Percentiles rank a stretch among this genome's conserved stretches.
These are phyloP conservation scores for Cladorrhinum sp. DNA, from an alignment of 2,329 filamentous ascomycete genomes.

Conservation along the genomic window DNA sequence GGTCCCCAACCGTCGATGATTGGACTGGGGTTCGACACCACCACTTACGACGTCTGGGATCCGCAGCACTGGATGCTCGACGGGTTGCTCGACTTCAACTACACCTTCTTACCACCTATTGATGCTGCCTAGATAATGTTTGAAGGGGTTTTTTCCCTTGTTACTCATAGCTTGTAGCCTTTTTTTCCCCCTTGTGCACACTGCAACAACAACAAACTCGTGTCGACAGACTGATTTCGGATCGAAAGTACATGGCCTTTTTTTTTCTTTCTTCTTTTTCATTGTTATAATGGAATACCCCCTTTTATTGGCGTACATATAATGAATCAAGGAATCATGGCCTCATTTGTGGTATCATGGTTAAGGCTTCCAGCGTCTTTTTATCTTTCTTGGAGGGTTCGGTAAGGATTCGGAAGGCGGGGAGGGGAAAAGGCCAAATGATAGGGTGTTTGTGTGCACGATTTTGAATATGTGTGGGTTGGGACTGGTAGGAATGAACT, in stretches of 20 bases:
- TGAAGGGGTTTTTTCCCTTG: not conserved
- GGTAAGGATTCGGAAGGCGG: not conserved
- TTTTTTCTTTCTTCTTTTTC: slow-evolving; percentile 1
- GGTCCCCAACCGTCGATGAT: slow-evolving; percentile 46
- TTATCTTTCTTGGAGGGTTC: not conserved
- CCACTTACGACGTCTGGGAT: slow-evolving; percentile 78
- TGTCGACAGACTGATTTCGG: not conserved
- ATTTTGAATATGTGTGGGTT: no score
- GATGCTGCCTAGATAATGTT: slow-evolving; percentile 46
- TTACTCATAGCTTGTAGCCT: not conserved
- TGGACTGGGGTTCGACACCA: slow-evolving; percentile 51
- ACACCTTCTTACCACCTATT: slow-evolving; percentile 55
- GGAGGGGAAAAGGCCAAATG: not conserved
- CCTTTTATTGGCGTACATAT: slow-evolving; percentile 2
- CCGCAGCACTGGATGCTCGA: slow-evolving; percentile 93
- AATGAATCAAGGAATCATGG: not conserved
- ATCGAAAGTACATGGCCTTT: slow-evolving; percentile 8
- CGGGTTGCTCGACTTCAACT: slow-evolving; percentile 77
- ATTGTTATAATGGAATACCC: slow-evolving; percentile 5
- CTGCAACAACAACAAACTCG: not conserved
- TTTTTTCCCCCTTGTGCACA: not conserved
- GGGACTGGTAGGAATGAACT: no score
- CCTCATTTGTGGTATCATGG: not conserved
- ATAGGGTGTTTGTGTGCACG: not conserved
- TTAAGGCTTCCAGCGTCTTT: not conserved